Percentiles rank a stretch among this genome's conserved stretches.
These are phyloP conservation scores for Didymella lethalis DNA, from an alignment of 2,329 filamentous ascomycete genomes.

Conservation along the genomic window DNA sequence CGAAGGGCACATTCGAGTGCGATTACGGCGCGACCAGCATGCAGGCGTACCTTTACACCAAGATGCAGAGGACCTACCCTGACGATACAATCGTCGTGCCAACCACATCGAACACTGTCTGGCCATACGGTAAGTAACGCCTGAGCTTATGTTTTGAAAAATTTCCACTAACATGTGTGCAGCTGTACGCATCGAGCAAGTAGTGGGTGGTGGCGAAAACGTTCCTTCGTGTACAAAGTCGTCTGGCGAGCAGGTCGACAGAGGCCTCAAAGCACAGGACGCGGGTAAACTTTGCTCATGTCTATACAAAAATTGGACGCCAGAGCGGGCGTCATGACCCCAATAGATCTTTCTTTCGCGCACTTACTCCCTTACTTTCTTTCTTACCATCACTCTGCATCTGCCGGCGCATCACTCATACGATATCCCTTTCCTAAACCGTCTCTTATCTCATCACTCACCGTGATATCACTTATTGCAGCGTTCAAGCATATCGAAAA, in stretches of 20 bases:
- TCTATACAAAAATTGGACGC: conserved; percentile 55
- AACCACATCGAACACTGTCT: conserved; percentile 42
- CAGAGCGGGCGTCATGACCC: conserved; percentile 12
- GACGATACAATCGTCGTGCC: conserved; percentile 34
- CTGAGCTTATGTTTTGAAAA: no score
- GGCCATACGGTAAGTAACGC: conserved; percentile 45
- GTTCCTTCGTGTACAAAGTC: conserved; percentile 64
- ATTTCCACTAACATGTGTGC: conserved; percentile 24
- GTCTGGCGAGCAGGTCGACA: conserved; percentile 47
- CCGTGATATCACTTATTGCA: background rate
- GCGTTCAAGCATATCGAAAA: conserved; percentile 18
- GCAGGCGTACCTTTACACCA: conserved; percentile 68
- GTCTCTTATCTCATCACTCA: conserved; percentile 5
- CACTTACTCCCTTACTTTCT: background rate
- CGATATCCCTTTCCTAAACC: conserved; percentile 6
- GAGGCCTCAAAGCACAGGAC: conserved; percentile 47
- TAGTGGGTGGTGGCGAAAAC: conserved; percentile 57
- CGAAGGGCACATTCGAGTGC: conserved; percentile 62
- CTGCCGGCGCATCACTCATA: conserved; percentile 4
- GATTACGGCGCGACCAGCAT: conserved; percentile 66
- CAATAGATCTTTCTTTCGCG: background rate
- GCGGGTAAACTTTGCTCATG: conserved; percentile 54
- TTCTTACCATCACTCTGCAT: conserved; percentile 5
- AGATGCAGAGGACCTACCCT: conserved; percentile 54
- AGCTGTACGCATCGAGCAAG: conserved; percentile 64